Percentiles rank a stretch among this genome's conserved stretches.
Evolutionary conservation across 2,329 filamentous ascomycete species (phyloP).

Genomic region (Exophiala viscosa): DNA sequence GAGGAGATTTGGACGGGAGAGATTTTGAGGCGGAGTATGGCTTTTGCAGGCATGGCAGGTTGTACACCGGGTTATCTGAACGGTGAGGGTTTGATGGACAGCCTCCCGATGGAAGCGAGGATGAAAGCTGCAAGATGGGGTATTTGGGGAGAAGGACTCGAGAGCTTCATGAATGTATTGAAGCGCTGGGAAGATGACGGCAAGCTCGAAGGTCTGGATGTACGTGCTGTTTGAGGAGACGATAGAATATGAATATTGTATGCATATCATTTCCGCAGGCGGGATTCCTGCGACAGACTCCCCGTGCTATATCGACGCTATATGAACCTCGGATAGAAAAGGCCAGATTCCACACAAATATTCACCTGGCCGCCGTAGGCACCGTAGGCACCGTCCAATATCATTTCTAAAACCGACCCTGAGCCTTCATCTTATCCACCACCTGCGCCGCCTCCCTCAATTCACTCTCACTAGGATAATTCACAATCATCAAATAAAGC

Average conservation of each 20-base stretch:
- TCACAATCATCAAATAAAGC: constrained; percentile 16
- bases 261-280: too few species aligned
- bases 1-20: constrained; percentile 48
- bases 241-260: too few species aligned
- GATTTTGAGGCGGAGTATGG: constrained; percentile 40
- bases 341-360: too few species aligned
- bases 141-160: constrained; percentile 34
- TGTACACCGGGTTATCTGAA: constrained; percentile 58
- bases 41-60: constrained; percentile 40
- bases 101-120: constrained; percentile 29
- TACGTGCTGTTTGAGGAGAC: background rate
- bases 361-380: too few species aligned
- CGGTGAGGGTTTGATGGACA: constrained; percentile 39
- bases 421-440: background rate
- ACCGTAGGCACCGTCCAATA: too few species aligned
- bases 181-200: constrained; percentile 31
- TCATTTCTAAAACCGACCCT: too few species aligned
- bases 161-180: constrained; percentile 31
- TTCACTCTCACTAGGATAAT: constrained; percentile 10
- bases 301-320: too few species aligned
- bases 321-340: too few species aligned
- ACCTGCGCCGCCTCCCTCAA: constrained; percentile 3
- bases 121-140: constrained; percentile 34
- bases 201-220: constrained; percentile 28
- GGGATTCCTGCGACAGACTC: too few species aligned